Evolutionary conservation across 2,329 filamentous ascomycete genomes (phyloP).

Genomic region (Venturia effusa): DNA sequence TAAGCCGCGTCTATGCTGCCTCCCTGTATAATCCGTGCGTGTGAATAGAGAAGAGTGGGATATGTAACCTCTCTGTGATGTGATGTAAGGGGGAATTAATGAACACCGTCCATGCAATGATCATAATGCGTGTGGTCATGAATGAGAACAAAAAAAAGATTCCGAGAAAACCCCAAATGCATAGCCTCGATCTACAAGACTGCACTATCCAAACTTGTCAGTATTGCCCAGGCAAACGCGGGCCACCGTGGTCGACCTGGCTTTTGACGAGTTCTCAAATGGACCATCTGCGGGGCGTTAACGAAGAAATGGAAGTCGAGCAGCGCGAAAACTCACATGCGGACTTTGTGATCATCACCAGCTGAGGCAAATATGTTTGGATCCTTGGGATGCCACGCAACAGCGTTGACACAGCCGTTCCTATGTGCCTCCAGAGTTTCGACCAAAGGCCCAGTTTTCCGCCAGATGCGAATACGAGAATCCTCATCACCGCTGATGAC

Average conservation of each 20-base stretch:
- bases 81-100: background rate
- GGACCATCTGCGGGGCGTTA: background rate
- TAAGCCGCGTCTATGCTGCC: background rate
- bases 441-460: slow-evolving; percentile 68
- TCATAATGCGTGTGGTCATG: background rate
- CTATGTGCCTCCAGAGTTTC: slow-evolving; percentile 64
- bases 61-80: background rate
- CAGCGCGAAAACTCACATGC: slow-evolving; percentile 48
- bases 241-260: too few species aligned
- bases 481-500: slow-evolving; percentile 85
- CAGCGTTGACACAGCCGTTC: slow-evolving; percentile 69
- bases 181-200: background rate
- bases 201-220: background rate
- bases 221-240: background rate
- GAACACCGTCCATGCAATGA: slow-evolving; percentile 3
- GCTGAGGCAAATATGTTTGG: slow-evolving; percentile 81
- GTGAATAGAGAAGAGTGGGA: background rate
- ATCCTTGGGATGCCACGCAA: slow-evolving; percentile 79
- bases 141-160: background rate
- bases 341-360: slow-evolving; percentile 75
- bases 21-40: background rate
- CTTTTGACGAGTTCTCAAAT: background rate
- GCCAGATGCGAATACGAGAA: slow-evolving; percentile 74
- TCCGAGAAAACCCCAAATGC: background rate
- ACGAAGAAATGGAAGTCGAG: background rate